Evolutionary conservation across 2,329 filamentous ascomycete species (phyloP).

Genomic region (Aspergillus pseudoviridinutans): DNA sequence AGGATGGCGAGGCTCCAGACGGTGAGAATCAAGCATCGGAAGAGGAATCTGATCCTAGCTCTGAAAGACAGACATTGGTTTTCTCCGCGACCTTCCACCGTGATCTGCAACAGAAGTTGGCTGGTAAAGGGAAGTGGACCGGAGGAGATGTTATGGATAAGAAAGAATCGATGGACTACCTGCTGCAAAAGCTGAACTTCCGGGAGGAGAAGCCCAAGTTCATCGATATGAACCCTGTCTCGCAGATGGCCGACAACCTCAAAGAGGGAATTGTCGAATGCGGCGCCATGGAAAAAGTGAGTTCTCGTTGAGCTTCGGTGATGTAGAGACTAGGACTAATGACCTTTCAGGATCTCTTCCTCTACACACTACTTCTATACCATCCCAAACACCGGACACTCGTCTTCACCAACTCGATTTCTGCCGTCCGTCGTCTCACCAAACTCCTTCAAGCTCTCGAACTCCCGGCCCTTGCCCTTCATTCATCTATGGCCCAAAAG

Average conservation of each 20-base stretch:
- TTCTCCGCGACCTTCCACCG: constrained; percentile 97
- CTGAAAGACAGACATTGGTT: constrained; percentile 75
- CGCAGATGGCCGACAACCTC: constrained; percentile 80
- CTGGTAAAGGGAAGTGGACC: constrained; percentile 64
- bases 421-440: constrained; percentile 78
- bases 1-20: constrained; percentile 35
- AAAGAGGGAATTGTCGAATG: constrained; percentile 92
- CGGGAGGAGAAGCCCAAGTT: constrained; percentile 79
- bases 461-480: constrained; percentile 71
- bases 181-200: constrained; percentile 87
- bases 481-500: constrained; percentile 95
- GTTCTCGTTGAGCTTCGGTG: not conserved
- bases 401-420: constrained; percentile 95
- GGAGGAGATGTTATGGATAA: constrained; percentile 62
- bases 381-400: constrained; percentile 77
- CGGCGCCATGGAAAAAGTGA: constrained; percentile 83
- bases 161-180: constrained; percentile 84
- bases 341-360: constrained; percentile 69
- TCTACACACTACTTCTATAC: constrained; percentile 81
- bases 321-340: constrained; percentile 1
- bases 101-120: constrained; percentile 82
- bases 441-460: constrained; percentile 80
- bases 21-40: constrained; percentile 31
- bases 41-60: constrained; percentile 36
- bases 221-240: constrained; percentile 83